These are phyloP conservation scores for Erythrophleum ivorense DNA, from an alignment of 331 rosid genomes.

Conservation along the genomic window DNA sequence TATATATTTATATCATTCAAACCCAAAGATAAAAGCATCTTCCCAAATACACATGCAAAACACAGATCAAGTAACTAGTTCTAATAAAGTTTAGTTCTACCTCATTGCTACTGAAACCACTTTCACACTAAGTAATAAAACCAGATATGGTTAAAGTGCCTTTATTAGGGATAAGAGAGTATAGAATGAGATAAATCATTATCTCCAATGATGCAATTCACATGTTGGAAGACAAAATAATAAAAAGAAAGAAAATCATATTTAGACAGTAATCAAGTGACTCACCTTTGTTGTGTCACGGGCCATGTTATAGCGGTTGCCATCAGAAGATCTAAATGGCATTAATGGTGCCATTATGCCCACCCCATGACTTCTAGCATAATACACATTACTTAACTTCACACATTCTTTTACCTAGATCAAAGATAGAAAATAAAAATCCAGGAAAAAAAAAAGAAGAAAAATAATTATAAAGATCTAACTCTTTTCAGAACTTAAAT, in stretches of 20 bases:
- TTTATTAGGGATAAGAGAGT: not conserved
- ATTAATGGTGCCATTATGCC: slow-evolving; percentile 80
- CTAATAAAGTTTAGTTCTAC: too few species aligned
- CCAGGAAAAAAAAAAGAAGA: not conserved
- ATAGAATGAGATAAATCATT: not conserved
- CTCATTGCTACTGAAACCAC: not conserved
- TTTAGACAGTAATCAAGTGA: not conserved
- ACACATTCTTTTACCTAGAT: slow-evolving; percentile 80
- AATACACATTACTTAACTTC: slow-evolving; percentile 69
- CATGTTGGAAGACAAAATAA: not conserved
- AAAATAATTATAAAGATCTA: not conserved
- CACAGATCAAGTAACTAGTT: too few species aligned
- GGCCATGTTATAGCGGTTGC: slow-evolving; percentile 30
- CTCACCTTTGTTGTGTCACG: slow-evolving; percentile 53
- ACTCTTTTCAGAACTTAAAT: not conserved
- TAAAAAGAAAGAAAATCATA: not conserved
- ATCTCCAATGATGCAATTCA: not conserved
- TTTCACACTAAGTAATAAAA: not conserved
- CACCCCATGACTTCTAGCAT: slow-evolving; percentile 99
- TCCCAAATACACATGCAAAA: too few species aligned
- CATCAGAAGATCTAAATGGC: slow-evolving; percentile 46
- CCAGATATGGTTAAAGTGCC: not conserved
- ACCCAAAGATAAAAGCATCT: too few species aligned
- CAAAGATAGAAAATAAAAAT: not conserved
- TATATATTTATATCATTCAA: too few species aligned